Conservation (phyloP, 441 rosid genomes). For the Populus hybrid region DNA sequence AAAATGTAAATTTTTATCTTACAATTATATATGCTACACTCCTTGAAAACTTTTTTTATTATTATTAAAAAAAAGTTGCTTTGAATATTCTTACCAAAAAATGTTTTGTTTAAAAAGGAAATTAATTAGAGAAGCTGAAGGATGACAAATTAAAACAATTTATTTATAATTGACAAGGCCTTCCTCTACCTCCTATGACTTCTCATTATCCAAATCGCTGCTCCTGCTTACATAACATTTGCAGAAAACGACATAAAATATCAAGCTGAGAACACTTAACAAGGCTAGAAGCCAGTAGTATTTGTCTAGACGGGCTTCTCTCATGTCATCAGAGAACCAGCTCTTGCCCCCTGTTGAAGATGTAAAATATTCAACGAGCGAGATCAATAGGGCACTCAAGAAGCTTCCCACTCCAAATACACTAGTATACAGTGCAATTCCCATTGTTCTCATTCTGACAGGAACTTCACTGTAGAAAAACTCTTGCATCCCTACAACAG, state of each 20-base stretch:
- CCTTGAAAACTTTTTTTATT: too few relatives aligned
- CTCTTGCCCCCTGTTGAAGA: slow-evolving; percentile 39
- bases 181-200: not conserved
- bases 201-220: slow-evolving; percentile 32
- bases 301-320: slow-evolving; percentile 63
- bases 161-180: too few relatives aligned
- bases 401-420: slow-evolving; percentile 96
- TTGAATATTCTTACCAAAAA: too few relatives aligned
- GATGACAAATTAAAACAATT: not conserved
- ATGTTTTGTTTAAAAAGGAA: not conserved
- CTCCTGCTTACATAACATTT: slow-evolving; percentile 39
- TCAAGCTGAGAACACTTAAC: slow-evolving; percentile 54
- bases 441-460: slow-evolving; percentile 78
- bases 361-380: slow-evolving; percentile 49
- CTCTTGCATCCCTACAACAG: slow-evolving; percentile 96
- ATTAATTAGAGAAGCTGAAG: too few relatives aligned
- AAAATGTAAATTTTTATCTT: too few relatives aligned
- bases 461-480: slow-evolving; percentile 91
- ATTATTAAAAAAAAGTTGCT: too few relatives aligned
- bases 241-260: slow-evolving; percentile 54
- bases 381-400: slow-evolving; percentile 67
- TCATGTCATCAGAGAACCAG: slow-evolving; percentile 94
- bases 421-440: slow-evolving; percentile 79
- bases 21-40: too few relatives aligned
- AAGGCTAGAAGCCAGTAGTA: slow-evolving; percentile 77